Evolutionary conservation across 805 yeast genomes (phyloP), one percentile per base, ranked within the genome.

Genomic region (Saccharomycopsis sp.): DNA sequence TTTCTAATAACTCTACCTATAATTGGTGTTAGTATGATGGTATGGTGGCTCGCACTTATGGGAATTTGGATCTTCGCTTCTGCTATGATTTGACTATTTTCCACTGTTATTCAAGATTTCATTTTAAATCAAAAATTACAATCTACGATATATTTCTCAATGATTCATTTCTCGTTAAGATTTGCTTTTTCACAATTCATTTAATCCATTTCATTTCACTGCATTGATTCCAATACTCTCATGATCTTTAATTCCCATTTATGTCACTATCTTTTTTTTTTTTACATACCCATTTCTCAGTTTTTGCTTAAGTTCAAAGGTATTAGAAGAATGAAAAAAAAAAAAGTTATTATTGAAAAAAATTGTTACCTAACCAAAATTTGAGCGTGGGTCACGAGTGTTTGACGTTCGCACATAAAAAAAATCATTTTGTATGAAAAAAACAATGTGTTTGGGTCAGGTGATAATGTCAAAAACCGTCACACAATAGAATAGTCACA

Each of bases 1-100:
- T 93, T 93, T 80, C 98, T 95, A 81, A 93, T 93, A 77, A 93
- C 99, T 84, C 97, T 87, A 85, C 96, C 96, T 80, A 64, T 63
- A 45, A 21, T 28, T 22, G 39, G n/a, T n/a, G n/a, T n/a, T n/a
- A n/a, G n/a, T n/a, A n/a, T n/a, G n/a, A n/a, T n/a, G n/a, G n/a
- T n/a, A n/a, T n/a, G n/a, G n/a, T n/a, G n/a, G n/a, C n/a, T n/a
- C n/a, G n/a, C n/a, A n/a, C n/a, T n/a, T n/a, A n/a, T n/a, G n/a
- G n/a, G n/a, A n/a, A n/a, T n/a, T n/a, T n/a, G n/a, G n/a, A n/a
- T n/a, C n/a, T n/a, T n/a, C n/a, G n/a, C n/a, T n/a, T n/a, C n/a
- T n/a, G n/a, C n/a, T n/a, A n/a, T n/a, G n/a, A n/a, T n/a, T n/a
- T 23, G 17, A 6, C n/a, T 22, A 13, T 37, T 13, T 22, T 23